Base-by-base conservation (phyloP, 306 rosid species). In the Prunus dulcis region DNA sequence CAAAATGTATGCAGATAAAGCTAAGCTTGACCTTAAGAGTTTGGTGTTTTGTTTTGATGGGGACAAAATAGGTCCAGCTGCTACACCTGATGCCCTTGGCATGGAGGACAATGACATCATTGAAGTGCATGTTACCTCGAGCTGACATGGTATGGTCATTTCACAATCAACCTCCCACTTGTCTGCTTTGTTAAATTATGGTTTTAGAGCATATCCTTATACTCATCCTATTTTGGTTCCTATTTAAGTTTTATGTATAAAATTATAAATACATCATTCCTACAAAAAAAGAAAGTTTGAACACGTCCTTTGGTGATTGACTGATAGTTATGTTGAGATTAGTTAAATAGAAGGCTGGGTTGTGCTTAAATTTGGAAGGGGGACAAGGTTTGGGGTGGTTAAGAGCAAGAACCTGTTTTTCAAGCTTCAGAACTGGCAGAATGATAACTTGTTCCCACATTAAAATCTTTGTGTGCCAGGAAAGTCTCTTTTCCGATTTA, bases 101-200 rank as follows among this genome's bases (percentile, higher is more conserved):
- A 92, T 95, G 97, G 99, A 92, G 72, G 97, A 92, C 12, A 12
- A 84, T 28, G 99, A 95, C 83, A 89, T 95, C 12, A 85, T 95
- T 71, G 99, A 95, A 85, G 97, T 90, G 53, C 89, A 76, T 67
- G 81, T 83, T 74, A 90, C 84, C 84, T 82, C 88, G 14, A 81
- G 86, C 27, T 86, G 85, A 91, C 55, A 49, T 81, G 91, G 92
- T 88, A 27, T 50, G 66, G 55, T 51, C 68, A 61, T 32, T 81
- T 70, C 8, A 5, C 71, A 69, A 53, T 45, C 27, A 0, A 10
- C 41, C 30, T 58, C 9, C 8, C 25, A 58, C 68, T 58, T 11
- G 22, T 23, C 20, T 27, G 9, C 27, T 15, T 73, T 10, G 22
- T 22, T 1, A 18, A 57, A 38, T 57, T 41, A 20, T 25, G 25